Base-by-base conservation (phyloP, 805 yeast genomes). In the Candida ponderosae region DNA sequence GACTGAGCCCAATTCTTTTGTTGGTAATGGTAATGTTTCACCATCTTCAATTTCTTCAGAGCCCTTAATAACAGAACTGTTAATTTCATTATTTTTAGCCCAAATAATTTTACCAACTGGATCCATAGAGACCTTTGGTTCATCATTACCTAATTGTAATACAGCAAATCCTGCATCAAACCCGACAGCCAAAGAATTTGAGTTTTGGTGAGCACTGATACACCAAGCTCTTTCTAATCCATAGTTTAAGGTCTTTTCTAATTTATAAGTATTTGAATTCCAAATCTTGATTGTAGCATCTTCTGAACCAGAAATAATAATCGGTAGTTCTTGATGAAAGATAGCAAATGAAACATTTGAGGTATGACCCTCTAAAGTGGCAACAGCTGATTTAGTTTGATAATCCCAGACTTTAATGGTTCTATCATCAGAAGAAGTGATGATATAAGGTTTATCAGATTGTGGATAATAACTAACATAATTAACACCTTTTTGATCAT, bases 181-280 rank as follows among this genome's bases (percentile, higher is more conserved):
- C 49, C 99, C 99, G 42, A 89, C 75, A 13, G 96, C 93, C 44
- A 90, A 70, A 42, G 85, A 67, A 56, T 86, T 87, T 34, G 86
- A 75, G 31, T 71, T 63, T 46, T 79, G 79, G 51, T 79, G 79
- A 33, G 83, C 66, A 28, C 89, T 75, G 37, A 84, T 77, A 70
- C 97, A 89, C 99, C 99, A 93, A 36, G 93, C 93, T 54, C 99
- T 80, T 62, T 93, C 97, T 59, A 90, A 73, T 35, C 96, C 87
- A 57, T 85, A 80, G 63, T 87, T 89, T 43, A 90, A 67, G 7
- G 96, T 79, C 63, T 88, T 88, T 63, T 90, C 97, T 46, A 90
- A 73, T 63, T 86, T 87, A 66, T 90, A 93, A 27, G 97, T 87
- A 57, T 82, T 82, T 18, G 97, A 72, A 59, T 86, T 90, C 99